A percentile compares a stretch with the other conserved stretches of the same genome.
Conservation (phyloP, 495 filamentous ascomycete species). For the Penicillium steckii region DNA sequence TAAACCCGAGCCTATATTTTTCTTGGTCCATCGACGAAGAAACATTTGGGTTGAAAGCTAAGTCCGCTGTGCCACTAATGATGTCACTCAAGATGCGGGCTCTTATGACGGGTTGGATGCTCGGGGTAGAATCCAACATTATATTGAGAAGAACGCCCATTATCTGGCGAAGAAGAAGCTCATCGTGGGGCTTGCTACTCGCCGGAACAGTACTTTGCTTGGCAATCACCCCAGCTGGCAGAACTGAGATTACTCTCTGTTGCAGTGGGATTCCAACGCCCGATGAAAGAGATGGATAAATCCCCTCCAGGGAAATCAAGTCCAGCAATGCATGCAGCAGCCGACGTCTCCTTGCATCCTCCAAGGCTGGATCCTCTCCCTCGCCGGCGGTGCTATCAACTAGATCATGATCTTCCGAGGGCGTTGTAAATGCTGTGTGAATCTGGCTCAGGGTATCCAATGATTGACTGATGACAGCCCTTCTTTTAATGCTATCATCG, state of each 20-base stretch:
- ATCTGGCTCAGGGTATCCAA: slow-evolving; percentile 36
- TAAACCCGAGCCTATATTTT: slow-evolving; percentile 29
- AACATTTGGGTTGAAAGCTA: slow-evolving; percentile 41
- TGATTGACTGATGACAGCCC: slow-evolving; percentile 34
- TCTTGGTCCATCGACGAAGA: slow-evolving; percentile 12
- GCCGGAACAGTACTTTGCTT: slow-evolving; percentile 25
- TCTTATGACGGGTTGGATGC: slow-evolving; percentile 41
- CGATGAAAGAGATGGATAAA: slow-evolving; percentile 53
- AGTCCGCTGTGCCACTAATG: slow-evolving; percentile 39
- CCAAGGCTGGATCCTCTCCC: slow-evolving; percentile 29
- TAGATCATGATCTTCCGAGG: slow-evolving; percentile 17
- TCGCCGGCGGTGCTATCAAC: neutral
- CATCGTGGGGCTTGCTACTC: slow-evolving; percentile 27
- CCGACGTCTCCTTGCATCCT: slow-evolving; percentile 47
- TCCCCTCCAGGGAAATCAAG: slow-evolving; percentile 53
- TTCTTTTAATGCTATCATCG: slow-evolving; percentile 18
- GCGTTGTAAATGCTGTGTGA: slow-evolving; percentile 36
- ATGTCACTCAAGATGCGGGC: slow-evolving; percentile 46
- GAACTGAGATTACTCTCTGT: slow-evolving; percentile 50
- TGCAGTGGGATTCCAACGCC: slow-evolving; percentile 57
- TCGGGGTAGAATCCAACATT: slow-evolving; percentile 29
- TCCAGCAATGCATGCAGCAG: slow-evolving; percentile 52
- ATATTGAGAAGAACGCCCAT: slow-evolving; percentile 29
- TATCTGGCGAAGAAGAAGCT: slow-evolving; percentile 30
- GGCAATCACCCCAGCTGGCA: slow-evolving; percentile 46